phyloP scores from a whole-genome alignment of 2,329 filamentous ascomycete genomes.

The Penicillium aurantiogriseum region DNA sequence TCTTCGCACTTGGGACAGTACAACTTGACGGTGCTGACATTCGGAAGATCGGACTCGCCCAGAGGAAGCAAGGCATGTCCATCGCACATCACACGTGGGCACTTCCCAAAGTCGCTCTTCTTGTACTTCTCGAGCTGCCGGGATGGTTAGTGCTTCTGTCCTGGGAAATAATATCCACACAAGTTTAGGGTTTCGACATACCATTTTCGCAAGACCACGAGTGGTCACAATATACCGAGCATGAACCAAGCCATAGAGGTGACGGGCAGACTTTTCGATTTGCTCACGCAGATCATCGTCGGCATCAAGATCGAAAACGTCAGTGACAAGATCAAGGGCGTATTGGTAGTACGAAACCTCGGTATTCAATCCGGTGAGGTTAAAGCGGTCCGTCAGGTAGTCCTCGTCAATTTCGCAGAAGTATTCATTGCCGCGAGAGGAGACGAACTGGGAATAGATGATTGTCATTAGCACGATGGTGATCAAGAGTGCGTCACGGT shows the following conservation, averaged over 20 bases:
- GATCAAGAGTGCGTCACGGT: not conserved
- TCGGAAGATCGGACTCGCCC: constrained; percentile 86
- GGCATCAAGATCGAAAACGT: constrained; percentile 97
- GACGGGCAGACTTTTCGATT: constrained; percentile 94
- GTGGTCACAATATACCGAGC: constrained; percentile 97
- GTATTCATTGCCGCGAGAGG: constrained; percentile 95
- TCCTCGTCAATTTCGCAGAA: constrained; percentile 99
- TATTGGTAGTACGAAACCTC: constrained; percentile 99
- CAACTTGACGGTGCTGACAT: constrained; percentile 87
- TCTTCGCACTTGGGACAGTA: constrained; percentile 98
- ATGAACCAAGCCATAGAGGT: constrained; percentile 93
- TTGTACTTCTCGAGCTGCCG: constrained; percentile 95
- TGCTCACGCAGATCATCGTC: constrained; percentile 98
- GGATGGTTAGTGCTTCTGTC: constrained; percentile 5
- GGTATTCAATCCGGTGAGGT: constrained; percentile 92
- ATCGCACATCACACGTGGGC: constrained; percentile 91
- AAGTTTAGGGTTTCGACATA: constrained; percentile 46
- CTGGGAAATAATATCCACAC: not conserved
- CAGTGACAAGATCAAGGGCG: constrained; percentile 93
- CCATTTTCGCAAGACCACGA: constrained; percentile 92
- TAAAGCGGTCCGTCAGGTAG: constrained; percentile 97
- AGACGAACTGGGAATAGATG: constrained; percentile 73
- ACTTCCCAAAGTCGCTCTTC: constrained; percentile 96
- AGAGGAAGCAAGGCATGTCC: constrained; percentile 91
- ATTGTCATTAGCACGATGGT: constrained; percentile 8